These are phyloP conservation scores for Selaginella moellendorffii DNA, from an alignment of 75 land plant species.

Conservation along the genomic window DNA sequence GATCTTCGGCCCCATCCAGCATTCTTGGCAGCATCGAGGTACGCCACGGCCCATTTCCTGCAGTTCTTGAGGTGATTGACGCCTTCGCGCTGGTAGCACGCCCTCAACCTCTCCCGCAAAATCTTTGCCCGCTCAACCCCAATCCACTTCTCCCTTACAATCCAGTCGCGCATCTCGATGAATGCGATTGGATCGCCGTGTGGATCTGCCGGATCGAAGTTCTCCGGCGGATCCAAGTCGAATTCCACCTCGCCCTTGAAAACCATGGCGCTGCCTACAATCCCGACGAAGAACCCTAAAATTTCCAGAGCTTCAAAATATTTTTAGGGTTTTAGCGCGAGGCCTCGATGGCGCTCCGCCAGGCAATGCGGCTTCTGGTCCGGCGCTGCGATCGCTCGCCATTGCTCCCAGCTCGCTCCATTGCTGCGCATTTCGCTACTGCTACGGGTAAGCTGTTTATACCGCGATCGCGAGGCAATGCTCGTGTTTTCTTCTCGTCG, in stretches of 20 bases:
- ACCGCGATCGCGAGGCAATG: no score
- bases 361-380: background rate
- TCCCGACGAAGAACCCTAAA: background rate
- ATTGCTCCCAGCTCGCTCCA: background rate
- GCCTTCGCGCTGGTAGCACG: slow-evolving; percentile 89
- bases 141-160: slow-evolving; percentile 89
- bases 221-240: slow-evolving; percentile 37
- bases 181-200: slow-evolving; percentile 48
- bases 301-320: no score
- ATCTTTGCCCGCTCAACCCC: slow-evolving; percentile 85
- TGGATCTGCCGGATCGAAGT: slow-evolving; percentile 73
- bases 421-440: background rate
- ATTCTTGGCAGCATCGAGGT: slow-evolving; percentile 68
- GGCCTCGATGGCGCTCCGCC: background rate
- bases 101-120: slow-evolving; percentile 51
- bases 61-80: slow-evolving; percentile 88
- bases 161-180: slow-evolving; percentile 67
- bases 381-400: background rate
- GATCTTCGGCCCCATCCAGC: slow-evolving; percentile 52
- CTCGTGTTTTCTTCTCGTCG: no score
- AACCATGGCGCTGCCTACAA: slow-evolving; percentile 24
- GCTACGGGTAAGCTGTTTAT: background rate
- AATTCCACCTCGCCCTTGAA: slow-evolving; percentile 39
- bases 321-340: background rate
- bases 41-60: slow-evolving; percentile 54